Evolutionary conservation across 352 stramenopile species (phyloP), one percentile per base, ranked within the genome.

Genomic region (Pythium monospermum): DNA sequence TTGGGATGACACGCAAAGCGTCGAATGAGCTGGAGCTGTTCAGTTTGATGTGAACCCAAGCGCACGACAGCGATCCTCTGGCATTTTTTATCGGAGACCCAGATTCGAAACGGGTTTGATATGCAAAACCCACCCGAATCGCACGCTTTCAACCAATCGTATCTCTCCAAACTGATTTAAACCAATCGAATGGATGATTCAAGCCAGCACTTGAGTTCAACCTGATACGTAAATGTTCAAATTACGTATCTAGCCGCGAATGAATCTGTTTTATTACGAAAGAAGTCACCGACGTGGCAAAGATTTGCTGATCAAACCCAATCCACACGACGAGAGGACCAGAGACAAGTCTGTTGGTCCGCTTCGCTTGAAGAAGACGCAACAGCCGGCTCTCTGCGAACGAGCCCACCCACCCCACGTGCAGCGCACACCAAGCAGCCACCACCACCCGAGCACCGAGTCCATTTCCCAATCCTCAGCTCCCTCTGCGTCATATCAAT

Each of bases 341-440:
- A 57, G 49, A 57, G 49, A 57, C 49, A 30, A 48, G 49, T 5
- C 35, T n/a, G n/a, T 7, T 22, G 10, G 15, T 22, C 40, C n/a
- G 32, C 30, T 35, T 38, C 7, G 43, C 46, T 57, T 57, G 49
- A 57, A 57, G 49, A 57, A 57, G 38, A n/a, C 28, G 39, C 7
- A 15, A 4, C 23, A 26, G 47, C 47, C 47, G 47, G 47, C 47
- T 53, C 35, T 53, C n/a, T n/a, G n/a, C n/a, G n/a, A n/a, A n/a
- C n/a, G n/a, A n/a, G n/a, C n/a, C n/a, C n/a, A n/a, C n/a, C n/a
- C n/a, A n/a, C 33, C 15, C 25, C n/a, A 53, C 47, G 47, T 45
- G 28, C 47, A 27, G 38, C 18, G 27, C 3, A 16, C 39, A 30
- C 49, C 49, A 57, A 57, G 49, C 49, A 50, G 49, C 38, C 38